These are phyloP conservation scores for Begonia masoniana DNA, from an alignment of 306 rosid species.

Conservation along the genomic window DNA sequence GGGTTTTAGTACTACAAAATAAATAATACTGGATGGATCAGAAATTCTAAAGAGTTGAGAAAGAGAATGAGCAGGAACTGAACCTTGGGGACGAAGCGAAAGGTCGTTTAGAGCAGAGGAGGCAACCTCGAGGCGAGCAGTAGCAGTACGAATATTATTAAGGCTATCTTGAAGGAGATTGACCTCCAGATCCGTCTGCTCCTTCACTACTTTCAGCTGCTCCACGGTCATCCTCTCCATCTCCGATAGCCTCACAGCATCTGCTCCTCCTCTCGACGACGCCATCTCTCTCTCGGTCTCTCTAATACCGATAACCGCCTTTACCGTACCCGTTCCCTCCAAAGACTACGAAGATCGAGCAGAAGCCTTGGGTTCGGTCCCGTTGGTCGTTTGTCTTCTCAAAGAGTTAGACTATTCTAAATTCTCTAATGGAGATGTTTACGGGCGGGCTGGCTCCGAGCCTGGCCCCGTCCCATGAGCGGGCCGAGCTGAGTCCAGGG, in stretches of 20 bases:
- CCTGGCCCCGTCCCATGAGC: no score
- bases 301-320: no score
- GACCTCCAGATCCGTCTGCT: conserved; percentile 70
- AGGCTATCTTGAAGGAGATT: conserved; percentile 82
- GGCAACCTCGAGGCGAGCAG: conserved; percentile 73
- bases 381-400: no score
- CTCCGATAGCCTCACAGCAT: conserved; percentile 13
- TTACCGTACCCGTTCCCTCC: no score
- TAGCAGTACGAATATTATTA: conserved; percentile 77
- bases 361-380: no score
- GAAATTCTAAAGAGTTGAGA: background rate
- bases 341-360: no score
- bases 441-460: no score
- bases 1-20: background rate
- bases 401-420: no score
- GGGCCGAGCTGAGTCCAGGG: no score
- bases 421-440: no score
- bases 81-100: conserved; percentile 59
- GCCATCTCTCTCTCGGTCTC: background rate
- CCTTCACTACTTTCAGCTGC: conserved; percentile 67
- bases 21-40: no score
- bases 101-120: conserved; percentile 73
- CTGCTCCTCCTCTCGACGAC: conserved; percentile 6
- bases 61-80: background rate
- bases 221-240: conserved; percentile 42